A percentile compares a stretch with the other conserved stretches of the same genome.
These are phyloP conservation scores for Diaporthe sp. DNA, from an alignment of 2,329 filamentous ascomycete genomes.

Conservation along the genomic window DNA sequence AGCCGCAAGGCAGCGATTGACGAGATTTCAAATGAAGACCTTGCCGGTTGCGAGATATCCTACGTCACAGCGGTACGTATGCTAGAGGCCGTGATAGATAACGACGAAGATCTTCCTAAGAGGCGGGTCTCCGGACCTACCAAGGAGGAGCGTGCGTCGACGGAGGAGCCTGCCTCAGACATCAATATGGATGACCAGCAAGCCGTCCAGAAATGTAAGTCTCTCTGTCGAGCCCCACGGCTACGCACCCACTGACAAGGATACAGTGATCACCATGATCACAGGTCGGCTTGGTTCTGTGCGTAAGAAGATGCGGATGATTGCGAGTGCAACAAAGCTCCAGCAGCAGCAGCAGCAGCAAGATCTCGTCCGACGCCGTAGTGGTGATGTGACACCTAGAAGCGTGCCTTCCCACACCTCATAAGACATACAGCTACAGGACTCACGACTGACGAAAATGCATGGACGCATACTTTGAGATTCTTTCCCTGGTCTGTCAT, in stretches of 20 bases:
- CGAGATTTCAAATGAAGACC: constrained; percentile 91
- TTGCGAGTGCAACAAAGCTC: constrained; percentile 66
- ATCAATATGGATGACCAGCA: constrained; percentile 77
- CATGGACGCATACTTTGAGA: constrained; percentile 17
- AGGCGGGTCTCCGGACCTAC: constrained; percentile 50
- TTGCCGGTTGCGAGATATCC: constrained; percentile 88
- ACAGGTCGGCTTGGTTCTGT: constrained; percentile 64
- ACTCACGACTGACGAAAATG: constrained; percentile 46
- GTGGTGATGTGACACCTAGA: constrained; percentile 66
- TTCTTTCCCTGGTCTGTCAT: not conserved
- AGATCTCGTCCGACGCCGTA: constrained; percentile 57
- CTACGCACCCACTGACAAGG: constrained; percentile 40
- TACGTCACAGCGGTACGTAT: constrained; percentile 95
- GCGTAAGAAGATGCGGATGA: constrained; percentile 70
- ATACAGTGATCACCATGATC: constrained; percentile 71
- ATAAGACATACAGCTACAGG: constrained; percentile 37
- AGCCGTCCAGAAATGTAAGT: constrained; percentile 78
- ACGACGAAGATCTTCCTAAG: constrained; percentile 70
- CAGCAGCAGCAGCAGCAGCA: constrained; percentile 57
- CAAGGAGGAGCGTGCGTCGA: constrained; percentile 55
- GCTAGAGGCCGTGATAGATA: constrained; percentile 93
- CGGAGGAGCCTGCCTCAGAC: constrained; percentile 56
- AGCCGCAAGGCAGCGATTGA: constrained; percentile 93
- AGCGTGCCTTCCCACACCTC: constrained; percentile 62
- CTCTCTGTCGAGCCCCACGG: not conserved